phyloP scores from a whole-genome alignment of 768 basidiomycete genomes.

The Daedaleopsis nitida region DNA sequence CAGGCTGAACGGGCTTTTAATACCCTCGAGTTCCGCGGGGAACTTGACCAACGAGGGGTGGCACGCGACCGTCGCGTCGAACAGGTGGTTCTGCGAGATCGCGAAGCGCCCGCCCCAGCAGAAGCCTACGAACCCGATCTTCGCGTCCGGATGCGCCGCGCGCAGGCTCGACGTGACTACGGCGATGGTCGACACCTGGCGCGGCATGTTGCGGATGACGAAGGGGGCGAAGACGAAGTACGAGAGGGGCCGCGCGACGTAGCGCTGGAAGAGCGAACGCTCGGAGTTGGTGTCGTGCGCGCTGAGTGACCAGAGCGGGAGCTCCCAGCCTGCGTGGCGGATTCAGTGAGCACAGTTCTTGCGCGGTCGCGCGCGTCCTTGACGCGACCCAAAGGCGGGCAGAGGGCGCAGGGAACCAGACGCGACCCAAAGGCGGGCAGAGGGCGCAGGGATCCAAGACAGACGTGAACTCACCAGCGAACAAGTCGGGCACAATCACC shows the following conservation, averaged over 20 bases:
- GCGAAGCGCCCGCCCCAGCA: constrained; percentile 28
- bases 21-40: constrained; percentile 19
- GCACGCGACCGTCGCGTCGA: constrained; percentile 23
- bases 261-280: constrained; percentile 12
- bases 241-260: constrained; percentile 12
- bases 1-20: constrained; percentile 21
- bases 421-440: no score
- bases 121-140: constrained; percentile 24
- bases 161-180: constrained; percentile 11
- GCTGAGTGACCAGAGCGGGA: constrained; percentile 20
- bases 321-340: constrained; percentile 13
- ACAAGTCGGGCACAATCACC: constrained; percentile 25
- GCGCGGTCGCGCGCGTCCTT: no score
- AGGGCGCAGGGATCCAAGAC: no score
- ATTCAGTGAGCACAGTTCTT: background rate
- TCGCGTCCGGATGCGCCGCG: constrained; percentile 7
- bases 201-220: constrained; percentile 23
- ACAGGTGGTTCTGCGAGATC: constrained; percentile 21
- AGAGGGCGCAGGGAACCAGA: no score
- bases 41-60: constrained; percentile 23
- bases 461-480: constrained; percentile 14
- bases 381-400: no score
- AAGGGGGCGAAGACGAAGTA: constrained; percentile 23
- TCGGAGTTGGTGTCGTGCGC: constrained; percentile 10
- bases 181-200: constrained; percentile 15